Percentiles rank a stretch among this genome's conserved stretches.
Conservation (phyloP, 2,329 filamentous ascomycete genomes). For the Thyridium curvatum region DNA sequence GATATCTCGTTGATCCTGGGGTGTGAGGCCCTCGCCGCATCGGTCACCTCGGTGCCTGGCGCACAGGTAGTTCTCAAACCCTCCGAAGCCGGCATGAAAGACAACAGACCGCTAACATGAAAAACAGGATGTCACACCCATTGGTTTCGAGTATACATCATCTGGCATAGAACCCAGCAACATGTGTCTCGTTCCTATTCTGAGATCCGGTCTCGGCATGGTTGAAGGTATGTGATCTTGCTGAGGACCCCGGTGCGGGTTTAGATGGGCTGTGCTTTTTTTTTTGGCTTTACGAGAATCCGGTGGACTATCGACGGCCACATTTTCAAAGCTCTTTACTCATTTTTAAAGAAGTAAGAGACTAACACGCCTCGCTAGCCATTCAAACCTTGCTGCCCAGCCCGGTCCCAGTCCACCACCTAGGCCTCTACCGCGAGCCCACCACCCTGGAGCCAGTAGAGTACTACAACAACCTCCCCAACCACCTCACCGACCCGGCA, state of each 20-base stretch:
- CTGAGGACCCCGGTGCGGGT: too few species aligned
- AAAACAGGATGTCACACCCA: conserved; percentile 64
- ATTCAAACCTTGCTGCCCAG: conserved; percentile 75
- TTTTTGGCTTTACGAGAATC: too few species aligned
- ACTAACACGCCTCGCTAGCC: conserved; percentile 48
- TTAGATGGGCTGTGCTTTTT: too few species aligned
- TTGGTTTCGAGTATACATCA: conserved; percentile 70
- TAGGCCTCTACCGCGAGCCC: conserved; percentile 90
- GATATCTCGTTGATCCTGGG: conserved; percentile 81
- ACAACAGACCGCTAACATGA: conserved; percentile 1
- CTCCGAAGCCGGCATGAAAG: neutral
- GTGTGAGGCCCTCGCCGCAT: conserved; percentile 69
- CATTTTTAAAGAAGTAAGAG: too few species aligned
- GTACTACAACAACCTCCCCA: conserved; percentile 96
- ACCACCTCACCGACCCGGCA: conserved; percentile 46
- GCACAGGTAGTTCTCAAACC: conserved; percentile 62
- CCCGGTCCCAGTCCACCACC: conserved; percentile 81
- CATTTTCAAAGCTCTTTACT: too few species aligned
- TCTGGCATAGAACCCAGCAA: conserved; percentile 55
- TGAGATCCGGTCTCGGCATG: conserved; percentile 90
- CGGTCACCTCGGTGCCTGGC: conserved; percentile 49
- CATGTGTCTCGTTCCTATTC: conserved; percentile 82
- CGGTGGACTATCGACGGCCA: too few species aligned
- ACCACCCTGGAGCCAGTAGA: conserved; percentile 83
- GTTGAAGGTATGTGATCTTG: conserved; percentile 58